phyloP scores from a whole-genome alignment of 2,329 filamentous ascomycete genomes.

The Fonsecaea erecta region DNA sequence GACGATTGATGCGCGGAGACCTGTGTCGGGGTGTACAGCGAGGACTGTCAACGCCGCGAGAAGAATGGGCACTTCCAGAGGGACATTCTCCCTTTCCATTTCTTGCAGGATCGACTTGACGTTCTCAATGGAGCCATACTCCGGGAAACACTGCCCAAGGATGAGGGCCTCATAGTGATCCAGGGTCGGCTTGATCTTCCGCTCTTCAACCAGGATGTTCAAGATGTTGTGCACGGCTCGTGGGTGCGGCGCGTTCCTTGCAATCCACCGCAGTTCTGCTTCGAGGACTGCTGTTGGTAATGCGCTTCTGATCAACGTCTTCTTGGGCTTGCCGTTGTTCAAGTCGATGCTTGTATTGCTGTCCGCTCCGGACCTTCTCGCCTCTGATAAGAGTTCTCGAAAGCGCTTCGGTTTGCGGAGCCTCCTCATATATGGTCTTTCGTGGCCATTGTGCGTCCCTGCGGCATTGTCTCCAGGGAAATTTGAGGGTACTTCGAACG shows the following conservation, averaged over 20 bases:
- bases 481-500: background rate
- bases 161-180: conserved; percentile 73
- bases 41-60: conserved; percentile 74
- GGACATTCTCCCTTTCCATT: conserved; percentile 67
- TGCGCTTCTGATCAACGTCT: conserved; percentile 5
- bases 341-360: conserved; percentile 8
- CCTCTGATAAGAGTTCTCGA: background rate
- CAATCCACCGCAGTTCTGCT: conserved; percentile 29
- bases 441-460: background rate
- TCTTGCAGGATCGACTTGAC: conserved; percentile 71
- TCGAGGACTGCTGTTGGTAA: conserved; percentile 29
- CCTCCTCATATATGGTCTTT: conserved; percentile 3
- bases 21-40: conserved; percentile 82
- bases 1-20: conserved; percentile 72
- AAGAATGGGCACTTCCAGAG: conserved; percentile 69
- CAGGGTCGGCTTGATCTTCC: conserved; percentile 44
- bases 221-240: conserved; percentile 39
- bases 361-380: background rate
- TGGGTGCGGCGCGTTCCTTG: conserved; percentile 24
- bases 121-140: conserved; percentile 68
- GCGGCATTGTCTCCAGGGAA: background rate
- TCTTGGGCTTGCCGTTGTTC: conserved; percentile 4
- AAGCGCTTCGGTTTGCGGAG: conserved; percentile 1
- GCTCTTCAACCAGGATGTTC: conserved; percentile 46
- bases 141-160: conserved; percentile 67